Conservation (phyloP, 2,329 filamentous ascomycete species). For the Alternaria postmessia region DNA sequence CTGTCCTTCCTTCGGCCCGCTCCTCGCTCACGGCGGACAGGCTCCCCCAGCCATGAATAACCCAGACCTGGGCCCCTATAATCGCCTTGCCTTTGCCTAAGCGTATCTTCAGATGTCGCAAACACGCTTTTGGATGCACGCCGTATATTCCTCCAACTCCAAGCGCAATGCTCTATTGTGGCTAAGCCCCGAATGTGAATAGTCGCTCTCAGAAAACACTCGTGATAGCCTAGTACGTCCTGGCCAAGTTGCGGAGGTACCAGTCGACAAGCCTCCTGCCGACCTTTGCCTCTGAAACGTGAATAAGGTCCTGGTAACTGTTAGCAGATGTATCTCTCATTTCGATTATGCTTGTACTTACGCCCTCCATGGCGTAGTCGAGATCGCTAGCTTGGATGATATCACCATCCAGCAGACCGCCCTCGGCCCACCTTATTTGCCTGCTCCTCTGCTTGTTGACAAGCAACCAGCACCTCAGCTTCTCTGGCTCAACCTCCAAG, state of each 20-base stretch:
- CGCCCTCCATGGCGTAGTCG: constrained; percentile 95
- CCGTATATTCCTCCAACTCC: constrained; percentile 44
- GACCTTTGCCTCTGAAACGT: constrained; percentile 98
- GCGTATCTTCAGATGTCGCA: constrained; percentile 21
- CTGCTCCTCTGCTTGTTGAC: constrained; percentile 99
- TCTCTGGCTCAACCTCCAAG: constrained; percentile 95
- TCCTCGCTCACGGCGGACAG: constrained; percentile 18
- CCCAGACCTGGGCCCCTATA: constrained; percentile 18
- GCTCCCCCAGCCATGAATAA: constrained; percentile 16
- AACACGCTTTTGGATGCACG: constrained; percentile 45
- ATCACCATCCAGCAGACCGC: constrained; percentile 89
- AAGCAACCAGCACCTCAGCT: constrained; percentile 89
- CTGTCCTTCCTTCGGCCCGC: constrained; percentile 23
- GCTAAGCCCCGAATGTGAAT: constrained; percentile 20
- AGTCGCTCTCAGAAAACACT: constrained; percentile 9
- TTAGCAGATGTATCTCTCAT: constrained; percentile 29
- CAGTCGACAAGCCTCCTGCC: constrained; percentile 97
- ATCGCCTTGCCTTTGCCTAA: constrained; percentile 20
- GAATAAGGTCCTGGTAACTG: constrained; percentile 80
- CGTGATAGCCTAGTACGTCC: constrained; percentile 75
- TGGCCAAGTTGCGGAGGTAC: constrained; percentile 96
- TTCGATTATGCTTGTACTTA: constrained; percentile 59
- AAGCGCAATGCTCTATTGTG: constrained; percentile 46
- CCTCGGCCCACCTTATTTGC: constrained; percentile 93
- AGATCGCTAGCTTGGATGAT: constrained; percentile 92